A percentile compares a stretch with the other conserved stretches of the same genome.
These are phyloP conservation scores for Dimocarpus longan DNA, from an alignment of 345 rosid genomes.

Conservation along the genomic window DNA sequence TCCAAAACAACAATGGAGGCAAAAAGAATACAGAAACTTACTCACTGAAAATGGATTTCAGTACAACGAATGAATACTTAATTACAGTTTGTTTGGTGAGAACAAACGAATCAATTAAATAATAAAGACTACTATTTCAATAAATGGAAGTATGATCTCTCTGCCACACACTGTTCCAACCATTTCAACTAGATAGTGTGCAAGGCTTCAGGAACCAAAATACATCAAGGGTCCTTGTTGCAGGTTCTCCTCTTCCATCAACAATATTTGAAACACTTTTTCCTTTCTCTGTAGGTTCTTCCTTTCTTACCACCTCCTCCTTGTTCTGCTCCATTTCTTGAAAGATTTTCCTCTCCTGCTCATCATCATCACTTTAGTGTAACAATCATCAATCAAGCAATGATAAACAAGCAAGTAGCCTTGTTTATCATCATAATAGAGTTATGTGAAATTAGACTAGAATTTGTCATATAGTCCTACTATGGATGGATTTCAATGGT, in stretches of 20 bases:
- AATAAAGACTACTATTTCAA: background rate
- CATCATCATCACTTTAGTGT: background rate
- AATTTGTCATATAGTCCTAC: too few species aligned
- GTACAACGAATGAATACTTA: constrained; percentile 18
- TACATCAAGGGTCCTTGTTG: constrained; percentile 61
- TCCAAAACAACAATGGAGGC: too few species aligned
- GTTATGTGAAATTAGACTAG: background rate
- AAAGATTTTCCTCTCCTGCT: constrained; percentile 59
- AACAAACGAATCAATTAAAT: constrained; percentile 26
- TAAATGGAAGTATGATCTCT: constrained; percentile 29
- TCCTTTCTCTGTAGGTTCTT: constrained; percentile 37
- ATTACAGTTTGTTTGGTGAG: constrained; percentile 26
- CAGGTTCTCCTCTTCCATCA: constrained; percentile 46
- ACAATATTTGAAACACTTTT: constrained; percentile 28
- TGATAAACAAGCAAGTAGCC: background rate
- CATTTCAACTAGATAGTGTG: constrained; percentile 51
- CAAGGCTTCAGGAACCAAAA: constrained; percentile 98
- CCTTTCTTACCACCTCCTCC: constrained; percentile 41
- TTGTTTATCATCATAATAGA: background rate
- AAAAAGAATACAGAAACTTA: constrained; percentile 6
- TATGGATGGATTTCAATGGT: too few species aligned
- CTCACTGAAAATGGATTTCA: constrained; percentile 23
- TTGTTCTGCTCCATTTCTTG: constrained; percentile 57
- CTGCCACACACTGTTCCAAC: background rate
- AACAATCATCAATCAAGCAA: background rate